Evolutionary conservation across 345 rosid species (phyloP).

Genomic region (Euphorbia tirucalli): DNA sequence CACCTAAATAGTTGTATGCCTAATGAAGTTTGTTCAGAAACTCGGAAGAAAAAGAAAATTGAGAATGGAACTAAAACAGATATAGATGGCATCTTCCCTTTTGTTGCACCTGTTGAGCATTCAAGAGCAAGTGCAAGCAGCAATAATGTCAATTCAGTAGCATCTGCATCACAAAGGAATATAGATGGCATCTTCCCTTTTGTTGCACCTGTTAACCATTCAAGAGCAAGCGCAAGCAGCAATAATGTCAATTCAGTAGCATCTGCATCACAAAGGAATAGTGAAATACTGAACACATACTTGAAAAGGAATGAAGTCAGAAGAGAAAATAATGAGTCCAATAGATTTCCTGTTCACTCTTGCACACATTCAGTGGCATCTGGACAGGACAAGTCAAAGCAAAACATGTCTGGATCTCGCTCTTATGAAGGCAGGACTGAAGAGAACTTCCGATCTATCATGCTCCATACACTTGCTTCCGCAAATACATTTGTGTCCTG

Average conservation of each 20-base stretch:
- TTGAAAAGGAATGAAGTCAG: slow-evolving; percentile 2
- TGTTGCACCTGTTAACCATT: slow-evolving; percentile 24
- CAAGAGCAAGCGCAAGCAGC: slow-evolving; percentile 20
- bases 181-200: slow-evolving; percentile 24
- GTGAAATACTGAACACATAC: slow-evolving; percentile 12
- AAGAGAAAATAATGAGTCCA: slow-evolving; percentile 5
- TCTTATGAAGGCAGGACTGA: slow-evolving; percentile 19
- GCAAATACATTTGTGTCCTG: slow-evolving; percentile 14
- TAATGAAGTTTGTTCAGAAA: slow-evolving; percentile 20
- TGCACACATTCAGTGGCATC: slow-evolving; percentile 16
- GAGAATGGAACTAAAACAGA: slow-evolving; percentile 28
- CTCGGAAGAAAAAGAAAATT: slow-evolving; percentile 42
- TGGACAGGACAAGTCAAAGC: slow-evolving; percentile 18
- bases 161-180: slow-evolving; percentile 14
- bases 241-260: slow-evolving; percentile 21
- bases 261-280: slow-evolving; percentile 18
- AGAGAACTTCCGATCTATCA: slow-evolving; percentile 10
- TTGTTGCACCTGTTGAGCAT: slow-evolving; percentile 24
- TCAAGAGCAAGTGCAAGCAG: slow-evolving; percentile 21
- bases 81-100: slow-evolving; percentile 24
- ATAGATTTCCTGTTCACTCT: slow-evolving; percentile 1
- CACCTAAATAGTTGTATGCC: slow-evolving; percentile 30
- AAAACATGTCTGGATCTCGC: slow-evolving; percentile 11
- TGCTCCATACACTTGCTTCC: slow-evolving; percentile 23
- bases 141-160: slow-evolving; percentile 20